Conservation (phyloP, 2,329 filamentous ascomycete genomes). For the Exophiala lecanii-corni region DNA sequence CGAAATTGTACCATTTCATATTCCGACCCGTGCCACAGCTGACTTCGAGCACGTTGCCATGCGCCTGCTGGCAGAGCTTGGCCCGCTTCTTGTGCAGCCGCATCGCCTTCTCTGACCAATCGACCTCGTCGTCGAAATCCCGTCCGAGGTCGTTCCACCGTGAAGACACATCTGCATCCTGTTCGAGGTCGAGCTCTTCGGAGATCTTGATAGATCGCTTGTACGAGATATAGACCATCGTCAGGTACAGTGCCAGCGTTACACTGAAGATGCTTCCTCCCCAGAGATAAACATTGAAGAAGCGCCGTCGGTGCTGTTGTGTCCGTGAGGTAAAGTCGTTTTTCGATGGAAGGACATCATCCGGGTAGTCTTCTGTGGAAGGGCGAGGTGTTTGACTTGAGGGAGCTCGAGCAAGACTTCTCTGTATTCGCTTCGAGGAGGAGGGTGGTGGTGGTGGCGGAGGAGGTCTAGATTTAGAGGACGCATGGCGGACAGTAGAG, state of each 20-base stretch:
- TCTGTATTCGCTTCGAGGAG: no score
- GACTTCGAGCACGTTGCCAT: conserved; percentile 47
- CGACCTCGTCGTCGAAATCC: conserved; percentile 44
- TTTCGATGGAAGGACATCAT: no score
- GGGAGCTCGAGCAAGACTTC: no score
- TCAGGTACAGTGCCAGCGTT: conserved; percentile 39
- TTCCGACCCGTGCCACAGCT: conserved; percentile 49
- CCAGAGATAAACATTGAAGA: conserved; percentile 32
- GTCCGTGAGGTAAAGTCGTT: background rate
- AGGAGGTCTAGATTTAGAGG: background rate
- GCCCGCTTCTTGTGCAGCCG: conserved; percentile 38
- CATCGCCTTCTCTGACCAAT: conserved; percentile 40
- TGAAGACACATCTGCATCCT: conserved; percentile 40
- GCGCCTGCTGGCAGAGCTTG: conserved; percentile 38
- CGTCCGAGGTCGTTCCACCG: conserved; percentile 42
- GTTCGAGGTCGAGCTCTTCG: conserved; percentile 16
- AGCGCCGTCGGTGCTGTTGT: conserved; percentile 25
- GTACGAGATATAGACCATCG: conserved; percentile 42
- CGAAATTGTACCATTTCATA: conserved; percentile 41
- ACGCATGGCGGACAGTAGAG: background rate
- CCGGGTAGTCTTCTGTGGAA: no score
- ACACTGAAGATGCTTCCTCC: conserved; percentile 37
- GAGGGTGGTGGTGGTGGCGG: background rate
- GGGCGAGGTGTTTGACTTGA: no score
- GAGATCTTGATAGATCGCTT: conserved; percentile 30